phyloP scores from a whole-genome alignment of 2,329 filamentous ascomycete genomes.

The Ophiocordyceps camponoti-rufipedis region DNA sequence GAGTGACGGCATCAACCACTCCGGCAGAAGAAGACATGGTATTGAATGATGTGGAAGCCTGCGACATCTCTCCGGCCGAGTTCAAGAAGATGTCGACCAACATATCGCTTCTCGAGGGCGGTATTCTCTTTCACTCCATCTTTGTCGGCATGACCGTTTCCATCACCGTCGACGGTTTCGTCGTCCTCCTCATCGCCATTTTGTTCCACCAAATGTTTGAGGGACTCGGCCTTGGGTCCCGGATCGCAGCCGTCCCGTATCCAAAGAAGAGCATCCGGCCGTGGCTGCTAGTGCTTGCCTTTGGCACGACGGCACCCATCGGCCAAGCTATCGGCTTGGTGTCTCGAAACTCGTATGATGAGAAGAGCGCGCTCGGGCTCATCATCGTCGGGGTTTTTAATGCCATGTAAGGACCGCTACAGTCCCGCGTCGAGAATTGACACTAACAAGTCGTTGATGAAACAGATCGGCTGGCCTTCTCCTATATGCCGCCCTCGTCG shows the following conservation, averaged over 20 bases:
- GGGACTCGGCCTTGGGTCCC: conserved; percentile 50
- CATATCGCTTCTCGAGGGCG: conserved; percentile 57
- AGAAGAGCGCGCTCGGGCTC: conserved; percentile 42
- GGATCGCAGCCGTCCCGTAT: conserved; percentile 49
- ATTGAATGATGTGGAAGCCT: conserved; percentile 19
- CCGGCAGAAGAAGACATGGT: conserved; percentile 7
- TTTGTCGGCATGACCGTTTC: conserved; percentile 59
- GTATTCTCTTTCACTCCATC: conserved; percentile 63
- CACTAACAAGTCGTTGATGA: conserved; percentile 1
- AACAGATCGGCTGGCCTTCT: conserved; percentile 38
- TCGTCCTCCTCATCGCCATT: conserved; percentile 49
- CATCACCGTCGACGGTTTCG: conserved; percentile 48
- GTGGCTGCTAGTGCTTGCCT: conserved; percentile 43
- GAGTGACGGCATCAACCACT: conserved; percentile 3
- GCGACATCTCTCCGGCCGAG: conserved; percentile 22
- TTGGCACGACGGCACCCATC: conserved; percentile 44
- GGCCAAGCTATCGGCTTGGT: conserved; percentile 45
- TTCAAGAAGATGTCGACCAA: conserved; percentile 51
- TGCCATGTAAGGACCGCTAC: conserved; percentile 33
- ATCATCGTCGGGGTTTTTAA: conserved; percentile 49
- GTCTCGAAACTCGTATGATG: conserved; percentile 39
- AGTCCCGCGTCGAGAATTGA: not conserved
- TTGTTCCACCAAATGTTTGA: conserved; percentile 55
- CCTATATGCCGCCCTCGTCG: conserved; percentile 44
- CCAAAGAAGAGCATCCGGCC: conserved; percentile 35